These are phyloP conservation scores for Naganishia sp. DNA, from an alignment of 1,284 basidiomycete species.

Conservation along the genomic window DNA sequence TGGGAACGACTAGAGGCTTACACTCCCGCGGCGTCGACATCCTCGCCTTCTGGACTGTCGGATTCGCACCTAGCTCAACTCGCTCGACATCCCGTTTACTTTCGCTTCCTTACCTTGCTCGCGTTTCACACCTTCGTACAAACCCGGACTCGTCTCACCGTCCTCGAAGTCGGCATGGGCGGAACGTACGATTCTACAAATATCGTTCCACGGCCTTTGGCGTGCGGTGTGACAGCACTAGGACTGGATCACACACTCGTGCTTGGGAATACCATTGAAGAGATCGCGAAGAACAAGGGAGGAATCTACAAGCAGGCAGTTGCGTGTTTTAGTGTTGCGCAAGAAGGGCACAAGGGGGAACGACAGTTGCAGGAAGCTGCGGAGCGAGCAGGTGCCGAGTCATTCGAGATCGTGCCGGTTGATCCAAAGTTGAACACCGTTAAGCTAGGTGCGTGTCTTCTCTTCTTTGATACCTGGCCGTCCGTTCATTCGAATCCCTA, in stretches of 20 bases:
- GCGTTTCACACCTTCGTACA: slow-evolving; percentile 88
- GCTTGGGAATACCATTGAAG: slow-evolving; percentile 82
- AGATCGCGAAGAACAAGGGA: slow-evolving; percentile 94
- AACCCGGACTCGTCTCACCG: slow-evolving; percentile 73
- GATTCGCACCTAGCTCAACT: slow-evolving; percentile 59
- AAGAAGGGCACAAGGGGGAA: slow-evolving; percentile 65
- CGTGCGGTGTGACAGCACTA: slow-evolving; percentile 85
- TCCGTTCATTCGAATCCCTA: slow-evolving; percentile 42
- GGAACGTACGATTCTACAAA: slow-evolving; percentile 96
- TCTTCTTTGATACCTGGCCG: background rate
- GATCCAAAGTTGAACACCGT: slow-evolving; percentile 59
- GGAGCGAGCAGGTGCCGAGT: slow-evolving; percentile 65
- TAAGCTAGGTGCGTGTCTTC: slow-evolving; percentile 62
- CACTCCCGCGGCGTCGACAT: slow-evolving; percentile 23
- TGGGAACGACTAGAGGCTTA: slow-evolving; percentile 86
- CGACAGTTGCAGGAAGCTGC: slow-evolving; percentile 71
- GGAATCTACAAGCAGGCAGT: slow-evolving; percentile 93
- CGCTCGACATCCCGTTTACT: slow-evolving; percentile 79
- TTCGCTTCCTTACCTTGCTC: slow-evolving; percentile 88
- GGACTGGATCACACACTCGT: slow-evolving; percentile 93
- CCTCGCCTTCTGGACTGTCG: slow-evolving; percentile 24
- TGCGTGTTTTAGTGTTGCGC: slow-evolving; percentile 79
- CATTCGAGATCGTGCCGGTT: slow-evolving; percentile 63
- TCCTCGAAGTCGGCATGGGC: slow-evolving; percentile 96
- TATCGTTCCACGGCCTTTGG: slow-evolving; percentile 83